Base-by-base conservation (phyloP, 768 basidiomycete species). In the Pisolithus sp. region DNA sequence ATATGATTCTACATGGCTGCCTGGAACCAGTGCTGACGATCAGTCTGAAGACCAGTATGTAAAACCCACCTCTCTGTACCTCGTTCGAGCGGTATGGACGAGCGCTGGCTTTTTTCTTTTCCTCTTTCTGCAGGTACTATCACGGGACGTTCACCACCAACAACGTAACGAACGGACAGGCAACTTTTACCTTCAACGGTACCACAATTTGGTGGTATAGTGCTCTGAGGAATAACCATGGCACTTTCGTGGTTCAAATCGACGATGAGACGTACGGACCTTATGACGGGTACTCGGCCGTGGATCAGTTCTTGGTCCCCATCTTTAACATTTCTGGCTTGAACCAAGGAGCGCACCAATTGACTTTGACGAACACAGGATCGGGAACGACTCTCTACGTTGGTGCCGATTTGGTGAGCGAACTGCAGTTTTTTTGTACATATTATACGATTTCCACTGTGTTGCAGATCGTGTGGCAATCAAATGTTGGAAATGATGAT, bases 141-240 rank as follows among this genome's bases (percentile, higher is more conserved):
- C 61, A 63, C 4, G 69, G 69, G 44, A 74, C 69, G 38, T 78
- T 73, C 50, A 73, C 66, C 53, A 60, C 53, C 5, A 75, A 76
- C 6, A 62, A 68, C n/a, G 58, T 55, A 0, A 56, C 57, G 30
- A 60, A 65, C 7, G 73, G 73, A 6, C 54, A 53, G 21, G 70
- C 66, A 3, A 68, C 66, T 0, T 73, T 80, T 56, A 51, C 59
- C 24, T 81, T 80, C 68, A 75, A 76, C 39, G 80, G 80, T 12
- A 77, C 72, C 10, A 71, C 67, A 6, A 60, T 81, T 20, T 71
- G 72, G 64, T 59, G 81, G 9, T 81, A 71, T 52, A 80, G 81
- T 7, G 73, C 77, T 2, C 74, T 76, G 48, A 69, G 78, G 23
- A 39, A 51, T 5, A 77, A 77, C 48, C 76, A 79, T 57, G 78